phyloP scores from a whole-genome alignment of 1,139 yeast genomes.

The Yamadazyma triangularis region DNA sequence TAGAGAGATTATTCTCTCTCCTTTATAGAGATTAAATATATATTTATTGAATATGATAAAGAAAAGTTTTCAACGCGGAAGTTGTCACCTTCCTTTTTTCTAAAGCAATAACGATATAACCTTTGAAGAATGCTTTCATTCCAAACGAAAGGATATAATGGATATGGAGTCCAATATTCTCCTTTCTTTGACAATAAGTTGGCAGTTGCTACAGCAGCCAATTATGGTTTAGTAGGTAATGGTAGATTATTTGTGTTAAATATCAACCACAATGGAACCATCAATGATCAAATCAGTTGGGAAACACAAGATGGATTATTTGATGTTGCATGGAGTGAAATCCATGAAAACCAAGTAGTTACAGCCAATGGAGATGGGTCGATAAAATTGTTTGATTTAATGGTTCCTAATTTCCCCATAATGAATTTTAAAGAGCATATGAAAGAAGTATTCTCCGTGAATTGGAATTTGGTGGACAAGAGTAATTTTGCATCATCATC shows the following conservation, averaged over 20 bases:
- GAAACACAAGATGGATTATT: slow-evolving; percentile 94
- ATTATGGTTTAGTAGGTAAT: slow-evolving; percentile 92
- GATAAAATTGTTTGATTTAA: slow-evolving; percentile 72
- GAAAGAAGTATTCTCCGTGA: slow-evolving; percentile 81
- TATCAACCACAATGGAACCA: slow-evolving; percentile 61
- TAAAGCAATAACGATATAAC: too few relatives aligned
- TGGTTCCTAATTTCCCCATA: slow-evolving; percentile 66
- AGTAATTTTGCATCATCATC: slow-evolving; percentile 68
- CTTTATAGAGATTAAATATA: too few relatives aligned
- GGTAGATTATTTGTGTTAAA: slow-evolving; percentile 72
- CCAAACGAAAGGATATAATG: slow-evolving; percentile 79
- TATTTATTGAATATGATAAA: too few relatives aligned
- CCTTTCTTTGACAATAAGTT: slow-evolving; percentile 87
- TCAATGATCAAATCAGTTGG: slow-evolving; percentile 55
- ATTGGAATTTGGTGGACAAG: slow-evolving; percentile 85
- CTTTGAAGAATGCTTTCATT: slow-evolving; percentile 59
- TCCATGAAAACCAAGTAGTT: slow-evolving; percentile 79
- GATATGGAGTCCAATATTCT: slow-evolving; percentile 84
- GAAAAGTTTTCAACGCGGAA: too few relatives aligned
- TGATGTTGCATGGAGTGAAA: slow-evolving; percentile 86
- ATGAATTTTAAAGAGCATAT: slow-evolving; percentile 75
- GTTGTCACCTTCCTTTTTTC: too few relatives aligned
- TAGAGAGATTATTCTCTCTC: too few relatives aligned
- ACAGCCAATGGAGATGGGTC: slow-evolving; percentile 91
- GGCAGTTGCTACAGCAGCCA: slow-evolving; percentile 89